Evolutionary conservation across 2,329 filamentous ascomycete species (phyloP).

Genomic region (Ilyonectria destructans): DNA sequence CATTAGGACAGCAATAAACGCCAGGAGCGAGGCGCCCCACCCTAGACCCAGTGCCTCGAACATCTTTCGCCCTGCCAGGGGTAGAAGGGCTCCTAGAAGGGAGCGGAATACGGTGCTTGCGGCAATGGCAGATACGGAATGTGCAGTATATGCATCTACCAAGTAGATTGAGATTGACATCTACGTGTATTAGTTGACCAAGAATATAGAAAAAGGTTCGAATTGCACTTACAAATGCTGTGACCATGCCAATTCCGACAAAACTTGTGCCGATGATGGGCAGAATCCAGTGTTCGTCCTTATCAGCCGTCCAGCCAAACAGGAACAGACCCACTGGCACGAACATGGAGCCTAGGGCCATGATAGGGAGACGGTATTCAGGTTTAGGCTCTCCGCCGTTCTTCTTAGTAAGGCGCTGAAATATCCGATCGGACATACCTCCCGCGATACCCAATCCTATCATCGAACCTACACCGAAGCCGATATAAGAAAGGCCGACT

Average conservation of each 20-base stretch:
- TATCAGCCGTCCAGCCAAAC: slow-evolving; percentile 65
- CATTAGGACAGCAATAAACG: slow-evolving; percentile 64
- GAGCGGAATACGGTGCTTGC: slow-evolving; percentile 61
- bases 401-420: slow-evolving; percentile 42
- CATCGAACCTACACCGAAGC: slow-evolving; percentile 62
- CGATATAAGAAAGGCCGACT: slow-evolving; percentile 66
- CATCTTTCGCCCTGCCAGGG: slow-evolving; percentile 67
- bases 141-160: slow-evolving; percentile 56
- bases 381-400: slow-evolving; percentile 48
- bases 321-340: slow-evolving; percentile 66
- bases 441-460: slow-evolving; percentile 62
- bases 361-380: slow-evolving; percentile 60
- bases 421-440: slow-evolving; percentile 44
- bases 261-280: slow-evolving; percentile 71
- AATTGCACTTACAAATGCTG: slow-evolving; percentile 41
- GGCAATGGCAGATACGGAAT: slow-evolving; percentile 49
- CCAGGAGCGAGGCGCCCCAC: slow-evolving; percentile 63
- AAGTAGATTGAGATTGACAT: slow-evolving; percentile 73
- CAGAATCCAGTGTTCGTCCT: slow-evolving; percentile 69
- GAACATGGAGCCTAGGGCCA: slow-evolving; percentile 61
- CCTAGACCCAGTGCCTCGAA: slow-evolving; percentile 60
- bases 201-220: not conserved
- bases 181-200: slow-evolving; percentile 49
- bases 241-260: slow-evolving; percentile 62
- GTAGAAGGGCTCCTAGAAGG: slow-evolving; percentile 74